Evolutionary conservation across 768 basidiomycete species (phyloP), one percentile per base, ranked within the genome.

Genomic region (Sutorius australiensis): DNA sequence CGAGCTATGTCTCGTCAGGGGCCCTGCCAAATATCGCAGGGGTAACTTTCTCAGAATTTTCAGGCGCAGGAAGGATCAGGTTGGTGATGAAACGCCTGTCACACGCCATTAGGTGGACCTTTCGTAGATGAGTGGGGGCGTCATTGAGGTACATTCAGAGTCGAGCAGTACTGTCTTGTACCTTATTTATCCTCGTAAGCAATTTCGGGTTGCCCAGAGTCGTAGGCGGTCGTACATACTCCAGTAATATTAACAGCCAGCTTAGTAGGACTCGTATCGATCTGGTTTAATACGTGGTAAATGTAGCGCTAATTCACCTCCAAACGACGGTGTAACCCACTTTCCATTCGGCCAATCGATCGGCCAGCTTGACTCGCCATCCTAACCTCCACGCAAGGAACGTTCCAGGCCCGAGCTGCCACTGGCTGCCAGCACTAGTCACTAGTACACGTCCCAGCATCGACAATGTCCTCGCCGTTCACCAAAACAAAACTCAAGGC

Each of bases 401-500:
- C 24, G 24, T 24, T 24, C 24, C 24, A 24, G 4, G 24, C 24
- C 24, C 24, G 24, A 24, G 14, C 34, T 21, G 28, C 27, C 11
- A 5, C 11, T 12, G 16, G 19, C n/a, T 21, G 27, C 36, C 19
- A n/a, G 24, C 4, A 2, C 24, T 24, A 24, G 24, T 24, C 4
- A 24, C 24, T 24, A 24, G 24, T 24, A 24, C 24, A 24, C 24
- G 24, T 24, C 24, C 24, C 24, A 31, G n/a, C 50, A 14, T 19
- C 17, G 32, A 50, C 44, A 27, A 69, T 69, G 69, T 71, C 68
- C 27, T 69, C 67, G 13, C 48, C 62, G 7, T 79, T 84, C 53
- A 75, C 78, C 47, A 95, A 89, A 68, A 71, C 68, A 34, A 90
- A 87, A 67, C 79, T 97, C 60, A 95, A 94, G 69, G 70, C 78